Evolutionary conservation across 2,329 filamentous ascomycete species (phyloP), one percentile per base, ranked within the genome.

Genomic region (Xenosphaeropsis pyriputrescens): DNA sequence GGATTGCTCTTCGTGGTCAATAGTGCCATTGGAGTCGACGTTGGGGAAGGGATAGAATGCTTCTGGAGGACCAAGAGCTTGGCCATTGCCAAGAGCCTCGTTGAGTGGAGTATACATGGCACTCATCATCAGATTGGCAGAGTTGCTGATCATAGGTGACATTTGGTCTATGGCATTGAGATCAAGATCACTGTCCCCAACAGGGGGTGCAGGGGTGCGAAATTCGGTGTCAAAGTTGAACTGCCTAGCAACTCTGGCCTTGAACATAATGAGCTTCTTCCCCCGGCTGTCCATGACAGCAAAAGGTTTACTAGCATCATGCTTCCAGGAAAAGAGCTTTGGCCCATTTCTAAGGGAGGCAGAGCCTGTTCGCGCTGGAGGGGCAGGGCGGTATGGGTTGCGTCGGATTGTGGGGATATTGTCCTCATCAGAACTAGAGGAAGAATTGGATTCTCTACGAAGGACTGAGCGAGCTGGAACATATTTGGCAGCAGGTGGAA

Each of bases 91-190:
- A 17, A 45, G 38, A 39, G 42, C 45, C 5, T 43, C 39, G 19
- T 46, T 45, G 17, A 50, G 41, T n/a, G 44, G 40, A 18, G 48
- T 41, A 45, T 70, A 69, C 56, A 75, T 61, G 6, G 51, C 53
- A 35, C 78, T 79, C 61, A 88, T 75, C 81, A 88, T 86, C 45
- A 88, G 68, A 41, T 85, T 81, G 39, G 77, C 75, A 14, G 75
- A 72, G 41, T 80, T 77, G 52, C 67, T 74, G 43, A 80, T 60
- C 50, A 82, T 73, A 13, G 78, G 74, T 37, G 51, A 53, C 22
- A 46, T 39, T 18, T 48, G 40, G 16, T 30, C 35, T 33, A 32
- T 39, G 14, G 31, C 36, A 36, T 33, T 22, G 14, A 29, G 19
- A 9, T 42, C 45, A 19, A 38, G 39, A 14, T 62, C 59, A 39